Percentiles rank a stretch among this genome's conserved stretches.
Conservation (phyloP, 2,329 filamentous ascomycete species). For the Trichoderma sp. region DNA sequence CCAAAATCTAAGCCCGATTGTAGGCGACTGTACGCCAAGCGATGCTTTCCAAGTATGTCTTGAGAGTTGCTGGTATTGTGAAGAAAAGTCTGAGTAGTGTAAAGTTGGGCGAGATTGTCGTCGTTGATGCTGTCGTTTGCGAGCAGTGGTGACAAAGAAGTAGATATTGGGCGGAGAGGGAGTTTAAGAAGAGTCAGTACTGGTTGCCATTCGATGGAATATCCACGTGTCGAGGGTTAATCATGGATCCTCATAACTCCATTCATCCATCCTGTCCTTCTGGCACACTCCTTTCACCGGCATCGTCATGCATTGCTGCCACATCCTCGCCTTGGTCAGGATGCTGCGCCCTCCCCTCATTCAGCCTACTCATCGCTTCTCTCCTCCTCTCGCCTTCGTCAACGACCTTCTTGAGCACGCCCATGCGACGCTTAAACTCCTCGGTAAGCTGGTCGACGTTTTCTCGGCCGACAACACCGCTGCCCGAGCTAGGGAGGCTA, state of each 20-base stretch:
- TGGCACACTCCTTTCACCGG: not conserved
- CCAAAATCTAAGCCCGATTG: constrained; percentile 10
- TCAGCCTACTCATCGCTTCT: constrained; percentile 22
- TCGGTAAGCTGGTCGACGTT: constrained; percentile 52
- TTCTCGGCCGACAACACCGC: constrained; percentile 38
- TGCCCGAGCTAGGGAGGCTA: constrained; percentile 30
- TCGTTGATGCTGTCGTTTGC: not conserved
- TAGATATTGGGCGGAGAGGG: not conserved
- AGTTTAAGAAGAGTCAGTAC: not conserved
- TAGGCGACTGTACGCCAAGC: constrained; percentile 9
- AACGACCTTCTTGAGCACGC: constrained; percentile 51
- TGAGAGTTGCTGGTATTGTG: not conserved
- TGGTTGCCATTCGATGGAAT: not conserved
- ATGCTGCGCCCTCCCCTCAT: constrained; percentile 7
- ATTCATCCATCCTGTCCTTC: not conserved
- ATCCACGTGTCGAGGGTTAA: not conserved
- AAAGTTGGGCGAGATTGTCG: not conserved
- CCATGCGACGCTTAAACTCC: constrained; percentile 59
- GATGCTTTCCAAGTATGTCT: constrained; percentile 1
- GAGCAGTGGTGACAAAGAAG: not conserved
- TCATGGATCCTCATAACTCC: no score
- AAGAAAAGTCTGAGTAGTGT: not conserved
- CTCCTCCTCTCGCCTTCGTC: constrained; percentile 48
- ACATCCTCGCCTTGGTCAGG: not conserved
- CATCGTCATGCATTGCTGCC: not conserved